Percentiles rank a stretch among this genome's conserved stretches.
phyloP scores from a whole-genome alignment of 2,329 filamentous ascomycete genomes.

The Fusarium solani-melongenae region DNA sequence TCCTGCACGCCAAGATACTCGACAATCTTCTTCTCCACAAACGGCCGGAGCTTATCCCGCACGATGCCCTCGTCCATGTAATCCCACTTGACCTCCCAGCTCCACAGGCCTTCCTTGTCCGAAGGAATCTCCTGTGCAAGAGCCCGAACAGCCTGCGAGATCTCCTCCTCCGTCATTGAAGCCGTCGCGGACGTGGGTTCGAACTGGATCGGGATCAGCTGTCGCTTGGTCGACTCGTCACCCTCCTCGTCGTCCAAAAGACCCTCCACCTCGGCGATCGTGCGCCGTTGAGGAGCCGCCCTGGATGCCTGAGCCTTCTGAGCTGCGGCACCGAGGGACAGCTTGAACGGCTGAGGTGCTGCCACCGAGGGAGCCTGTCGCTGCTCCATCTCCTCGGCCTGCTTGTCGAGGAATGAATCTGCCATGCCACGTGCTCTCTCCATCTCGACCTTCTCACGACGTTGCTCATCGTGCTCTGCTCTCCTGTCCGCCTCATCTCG shows the following conservation, averaged over 20 bases:
- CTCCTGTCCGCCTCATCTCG: constrained; percentile 86
- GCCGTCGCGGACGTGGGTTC: constrained; percentile 72
- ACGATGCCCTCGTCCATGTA: constrained; percentile 85
- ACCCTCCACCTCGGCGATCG: constrained; percentile 92
- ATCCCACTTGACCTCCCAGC: constrained; percentile 94
- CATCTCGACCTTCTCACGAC: constrained; percentile 75
- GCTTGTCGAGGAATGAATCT: constrained; percentile 88
- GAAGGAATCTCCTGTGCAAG: constrained; percentile 91
- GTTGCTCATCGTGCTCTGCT: constrained; percentile 79
- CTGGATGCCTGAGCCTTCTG: constrained; percentile 74
- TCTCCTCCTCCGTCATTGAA: constrained; percentile 85
- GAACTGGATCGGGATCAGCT: constrained; percentile 85
- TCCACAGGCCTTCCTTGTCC: constrained; percentile 87
- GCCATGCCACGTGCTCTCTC: constrained; percentile 87
- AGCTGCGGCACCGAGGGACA: constrained; percentile 89
- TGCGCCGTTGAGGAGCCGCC: constrained; percentile 72
- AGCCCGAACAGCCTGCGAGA: constrained; percentile 81
- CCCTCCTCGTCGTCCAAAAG: constrained; percentile 96
- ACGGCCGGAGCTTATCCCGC: constrained; percentile 87
- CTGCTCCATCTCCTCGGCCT: constrained; percentile 79
- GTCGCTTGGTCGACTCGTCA: constrained; percentile 74
- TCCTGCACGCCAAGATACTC: constrained; percentile 97
- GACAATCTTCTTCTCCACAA: constrained; percentile 98
- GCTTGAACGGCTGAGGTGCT: constrained; percentile 85
- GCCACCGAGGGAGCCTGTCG: constrained; percentile 52